Evolutionary conservation across 495 filamentous ascomycete species (phyloP), one percentile per base, ranked within the genome.

Genomic region (Annulohypoxylon bovei): DNA sequence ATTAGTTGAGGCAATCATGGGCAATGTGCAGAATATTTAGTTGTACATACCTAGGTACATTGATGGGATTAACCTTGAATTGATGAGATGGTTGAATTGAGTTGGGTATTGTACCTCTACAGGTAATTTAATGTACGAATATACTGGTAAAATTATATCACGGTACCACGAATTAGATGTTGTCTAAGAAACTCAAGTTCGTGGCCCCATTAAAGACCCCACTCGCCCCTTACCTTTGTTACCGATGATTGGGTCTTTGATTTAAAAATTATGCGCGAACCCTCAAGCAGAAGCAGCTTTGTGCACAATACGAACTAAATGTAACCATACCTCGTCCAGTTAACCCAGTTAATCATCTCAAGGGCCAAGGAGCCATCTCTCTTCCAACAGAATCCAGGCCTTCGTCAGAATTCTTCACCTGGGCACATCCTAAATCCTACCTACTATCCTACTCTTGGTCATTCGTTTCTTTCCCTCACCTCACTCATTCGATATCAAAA

Each of bases 231-330:
- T 68, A 52, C 65, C 65, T 68, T 68, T 68, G 40, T 68, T 44
- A 27, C 25, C 23, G 39, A 3, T 72, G 70, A 72, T 72, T 72
- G 70, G 70, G 47, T 49, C 70, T 72, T 72, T 72, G 53, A 65
- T 62, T 50, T 1, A 65, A 68, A 60, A 57, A 57, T 72, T 72
- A 72, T 72, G 70, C 70, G 70, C 49, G 20, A 68, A 23, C 55
- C 63, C 53, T 72, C 46, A 39, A 55, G 30, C 47, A 32, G 53
- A 32, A 23, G 61, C 65, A 68, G 60, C 70, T 72, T 72, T 72
- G 70, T 72, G 70, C 70, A 72, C n/a, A 72, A 72, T 72, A 72
- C 70, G 70, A 72, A 72, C 35, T 58, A 25, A 65, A 72, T 72
- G 70, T 68, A 72, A 72, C 70, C 70, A 68, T 72, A 62, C 70